phyloP scores from a whole-genome alignment of 1,284 basidiomycete species.

The Cystobasidium slooffiae region DNA sequence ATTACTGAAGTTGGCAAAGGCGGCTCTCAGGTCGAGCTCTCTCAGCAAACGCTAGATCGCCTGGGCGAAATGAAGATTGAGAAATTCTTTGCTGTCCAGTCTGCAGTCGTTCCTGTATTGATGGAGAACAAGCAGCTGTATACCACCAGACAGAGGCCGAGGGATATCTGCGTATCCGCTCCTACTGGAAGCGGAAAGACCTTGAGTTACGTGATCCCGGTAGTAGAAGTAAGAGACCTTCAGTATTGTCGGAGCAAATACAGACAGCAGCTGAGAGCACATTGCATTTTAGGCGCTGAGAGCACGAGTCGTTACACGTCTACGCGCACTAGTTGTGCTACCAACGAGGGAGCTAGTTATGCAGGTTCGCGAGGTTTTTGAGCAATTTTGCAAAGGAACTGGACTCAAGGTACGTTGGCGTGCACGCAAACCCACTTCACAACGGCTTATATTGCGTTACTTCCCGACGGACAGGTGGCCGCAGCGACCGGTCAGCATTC shows the following conservation, averaged over 20 bases:
- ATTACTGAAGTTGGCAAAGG: not conserved
- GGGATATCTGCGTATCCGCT: constrained; percentile 93
- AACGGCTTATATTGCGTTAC: constrained; percentile 9
- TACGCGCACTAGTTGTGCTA: constrained; percentile 89
- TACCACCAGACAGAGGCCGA: constrained; percentile 69
- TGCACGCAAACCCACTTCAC: not conserved
- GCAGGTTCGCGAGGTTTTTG: constrained; percentile 91
- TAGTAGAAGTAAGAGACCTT: constrained; percentile 71
- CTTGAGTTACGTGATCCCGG: constrained; percentile 88
- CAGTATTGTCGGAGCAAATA: constrained; percentile 17
- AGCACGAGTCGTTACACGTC: constrained; percentile 72
- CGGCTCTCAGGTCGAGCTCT: constrained; percentile 3
- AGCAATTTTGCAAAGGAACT: constrained; percentile 79
- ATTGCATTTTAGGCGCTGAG: constrained; percentile 66
- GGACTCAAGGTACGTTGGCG: constrained; percentile 71
- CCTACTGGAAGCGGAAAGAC: constrained; percentile 98
- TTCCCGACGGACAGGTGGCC: constrained; percentile 65
- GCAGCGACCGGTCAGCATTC: constrained; percentile 81
- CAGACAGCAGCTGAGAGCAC: not conserved
- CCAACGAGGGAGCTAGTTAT: constrained; percentile 94
- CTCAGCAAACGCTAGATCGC: constrained; percentile 1
- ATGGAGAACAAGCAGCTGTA: constrained; percentile 67
- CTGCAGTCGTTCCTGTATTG: constrained; percentile 76
- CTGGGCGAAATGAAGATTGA: constrained; percentile 29
- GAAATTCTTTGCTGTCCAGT: constrained; percentile 64